Conservation (phyloP, 2,329 filamentous ascomycete species). For the Trichoderma atrobrunneum region DNA sequence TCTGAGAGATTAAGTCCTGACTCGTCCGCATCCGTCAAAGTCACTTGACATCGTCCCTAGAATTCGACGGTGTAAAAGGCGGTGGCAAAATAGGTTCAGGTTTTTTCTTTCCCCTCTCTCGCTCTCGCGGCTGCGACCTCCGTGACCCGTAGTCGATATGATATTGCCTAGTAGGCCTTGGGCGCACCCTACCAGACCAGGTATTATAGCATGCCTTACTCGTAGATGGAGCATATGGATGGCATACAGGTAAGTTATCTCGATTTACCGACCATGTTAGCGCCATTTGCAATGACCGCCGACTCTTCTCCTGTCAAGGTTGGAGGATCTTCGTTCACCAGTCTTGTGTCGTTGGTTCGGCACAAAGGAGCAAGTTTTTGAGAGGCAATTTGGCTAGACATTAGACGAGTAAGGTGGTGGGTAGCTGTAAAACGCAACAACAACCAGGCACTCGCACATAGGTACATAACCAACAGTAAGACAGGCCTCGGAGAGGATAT, state of each 20-base stretch:
- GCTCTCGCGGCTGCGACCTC: neutral
- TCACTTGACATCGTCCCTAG: conserved; percentile 15
- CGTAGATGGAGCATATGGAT: neutral
- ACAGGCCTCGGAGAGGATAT: neutral
- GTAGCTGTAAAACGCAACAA: neutral
- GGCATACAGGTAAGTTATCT: conserved; percentile 1
- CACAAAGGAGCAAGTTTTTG: neutral
- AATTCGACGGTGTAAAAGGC: conserved; percentile 17
- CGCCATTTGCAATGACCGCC: neutral
- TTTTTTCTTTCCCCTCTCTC: neutral
- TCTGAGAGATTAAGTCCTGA: conserved; percentile 19
- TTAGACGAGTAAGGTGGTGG: neutral
- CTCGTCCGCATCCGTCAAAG: conserved; percentile 16
- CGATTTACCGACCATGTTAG: conserved; percentile 17
- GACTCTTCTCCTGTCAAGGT: conserved; percentile 1
- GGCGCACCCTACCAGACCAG: neutral
- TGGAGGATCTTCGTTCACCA: neutral
- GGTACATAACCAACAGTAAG: neutral
- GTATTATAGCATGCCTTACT: neutral
- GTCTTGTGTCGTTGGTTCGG: neutral
- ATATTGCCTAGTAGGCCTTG: neutral
- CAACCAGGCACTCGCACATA: neutral
- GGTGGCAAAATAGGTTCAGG: conserved; percentile 5
- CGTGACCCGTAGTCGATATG: conserved; percentile 8
- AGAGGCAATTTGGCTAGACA: neutral